These are phyloP conservation scores for Trichothecium roseum DNA, from an alignment of 2,329 filamentous ascomycete genomes.

Conservation along the genomic window DNA sequence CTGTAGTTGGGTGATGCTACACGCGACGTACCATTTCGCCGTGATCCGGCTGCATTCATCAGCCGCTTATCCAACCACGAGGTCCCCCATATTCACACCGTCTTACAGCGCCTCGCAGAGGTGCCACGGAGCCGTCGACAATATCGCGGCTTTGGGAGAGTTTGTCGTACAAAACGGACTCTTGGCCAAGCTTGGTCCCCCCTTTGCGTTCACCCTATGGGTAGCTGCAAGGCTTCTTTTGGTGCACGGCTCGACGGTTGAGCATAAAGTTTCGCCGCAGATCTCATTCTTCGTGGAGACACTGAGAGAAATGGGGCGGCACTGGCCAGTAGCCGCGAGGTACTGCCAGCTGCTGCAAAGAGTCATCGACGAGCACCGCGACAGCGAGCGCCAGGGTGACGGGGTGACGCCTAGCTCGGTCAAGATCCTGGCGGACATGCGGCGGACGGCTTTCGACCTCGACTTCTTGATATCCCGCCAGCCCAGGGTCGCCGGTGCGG, in stretches of 20 bases:
- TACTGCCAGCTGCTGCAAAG: conserved; percentile 72
- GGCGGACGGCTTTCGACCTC: conserved; percentile 78
- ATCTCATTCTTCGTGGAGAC: conserved; percentile 76
- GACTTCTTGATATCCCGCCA: conserved; percentile 84
- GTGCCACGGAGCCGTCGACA: conserved; percentile 74
- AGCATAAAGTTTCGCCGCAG: conserved; percentile 69
- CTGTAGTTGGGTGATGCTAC: conserved; percentile 83
- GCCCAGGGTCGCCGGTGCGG: conserved; percentile 40
- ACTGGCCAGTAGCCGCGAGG: conserved; percentile 77
- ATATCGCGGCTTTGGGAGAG: conserved; percentile 66
- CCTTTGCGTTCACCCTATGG: conserved; percentile 89
- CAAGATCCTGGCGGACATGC: conserved; percentile 83
- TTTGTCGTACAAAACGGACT: conserved; percentile 68
- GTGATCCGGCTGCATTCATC: conserved; percentile 87
- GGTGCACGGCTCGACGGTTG: conserved; percentile 83
- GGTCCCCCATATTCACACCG: conserved; percentile 80
- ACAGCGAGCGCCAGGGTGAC: conserved; percentile 65
- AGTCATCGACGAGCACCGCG: conserved; percentile 76
- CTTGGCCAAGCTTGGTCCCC: conserved; percentile 72
- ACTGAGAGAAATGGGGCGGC: conserved; percentile 66
- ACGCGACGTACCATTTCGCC: conserved; percentile 81
- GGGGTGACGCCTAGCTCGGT: conserved; percentile 73
- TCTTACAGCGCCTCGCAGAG: conserved; percentile 78
- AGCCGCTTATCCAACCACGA: conserved; percentile 81
- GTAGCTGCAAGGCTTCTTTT: conserved; percentile 78